Evolutionary conservation across 2,329 filamentous ascomycete genomes (phyloP), one percentile per base, ranked within the genome.

Genomic region (Atkinsonella hypoxylon): DNA sequence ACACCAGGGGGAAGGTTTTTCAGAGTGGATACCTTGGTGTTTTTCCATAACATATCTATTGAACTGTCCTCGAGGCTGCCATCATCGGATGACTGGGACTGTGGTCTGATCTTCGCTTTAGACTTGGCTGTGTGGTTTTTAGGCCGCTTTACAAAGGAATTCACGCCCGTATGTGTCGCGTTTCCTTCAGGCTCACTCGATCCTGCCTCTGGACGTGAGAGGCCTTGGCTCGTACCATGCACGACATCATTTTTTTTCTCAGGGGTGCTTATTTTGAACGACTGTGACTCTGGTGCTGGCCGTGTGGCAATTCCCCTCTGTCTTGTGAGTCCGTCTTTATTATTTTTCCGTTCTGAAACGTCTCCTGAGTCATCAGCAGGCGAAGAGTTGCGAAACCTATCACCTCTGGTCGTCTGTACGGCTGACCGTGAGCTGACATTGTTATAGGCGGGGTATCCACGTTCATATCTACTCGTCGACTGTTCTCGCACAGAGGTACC

Each of bases 1-100:
- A 96, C 80, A 0, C 89, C 89, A 49, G 82, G 77, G 0, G 90
- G 90, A 1, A 97, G 69, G 51, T 84, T 83, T 61, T 87, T 89
- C 61, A 96, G 70, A 20, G 95, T 73, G 9, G 75, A 66, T 46
- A 74, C 71, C 55, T 87, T 80, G 46, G 76, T 79, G 48, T 73
- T 74, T 55, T 85, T 78, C 76, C 81, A 86, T 10, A 72, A 70
- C 18, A 65, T 68, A 8, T 70, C 67, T 26, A 70, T 62, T 13
- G 57, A 59, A 1, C 58, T 62, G 30, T 70, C 68, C 2, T 68
- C 71, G 18, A 70, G 66, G 18, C 67, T 65, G 5, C 70, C 65
- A 11, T 67, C 68, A 36, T 75, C 73, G 10, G 70, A 70, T 4
- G 71, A 71, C 8, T 70, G 70, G 6, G 70, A 73, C n/a, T 74